A percentile compares a stretch with the other conserved stretches of the same genome.
These are phyloP conservation scores for Coemansia sp. DNA, from an alignment of 192 early-diverging fungal genomes.

Conservation along the genomic window DNA sequence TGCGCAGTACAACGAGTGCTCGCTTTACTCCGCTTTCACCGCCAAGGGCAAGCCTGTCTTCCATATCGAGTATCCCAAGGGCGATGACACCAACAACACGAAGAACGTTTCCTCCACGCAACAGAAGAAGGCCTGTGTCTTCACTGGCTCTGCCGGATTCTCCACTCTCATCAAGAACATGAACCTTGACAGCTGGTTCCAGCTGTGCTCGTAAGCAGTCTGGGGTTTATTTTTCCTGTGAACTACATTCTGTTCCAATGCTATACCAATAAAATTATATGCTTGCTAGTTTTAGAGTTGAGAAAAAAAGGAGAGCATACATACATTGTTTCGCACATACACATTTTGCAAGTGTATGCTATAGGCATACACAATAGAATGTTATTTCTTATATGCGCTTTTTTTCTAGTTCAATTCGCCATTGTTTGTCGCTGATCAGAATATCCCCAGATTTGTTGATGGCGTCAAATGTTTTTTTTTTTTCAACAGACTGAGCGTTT, in stretches of 20 bases:
- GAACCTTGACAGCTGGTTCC: slow-evolving; percentile 9
- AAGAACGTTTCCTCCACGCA: neutral
- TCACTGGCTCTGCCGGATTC: neutral
- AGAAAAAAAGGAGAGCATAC: no score
- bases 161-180: slow-evolving; percentile 11
- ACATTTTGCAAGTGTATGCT: no score
- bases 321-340: no score
- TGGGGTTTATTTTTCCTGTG: no score
- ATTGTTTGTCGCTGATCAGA: no score
- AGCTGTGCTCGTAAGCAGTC: slow-evolving; percentile 1
- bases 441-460: no score
- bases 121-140: neutral
- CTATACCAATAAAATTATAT: neutral
- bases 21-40: neutral
- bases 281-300: no score
- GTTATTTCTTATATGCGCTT: no score
- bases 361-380: no score
- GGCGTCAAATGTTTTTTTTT: no score
- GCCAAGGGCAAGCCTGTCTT: slow-evolving; percentile 3
- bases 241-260: neutral
- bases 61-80: slow-evolving; percentile 9
- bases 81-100: neutral
- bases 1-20: slow-evolving; percentile 6
- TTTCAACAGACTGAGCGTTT: no score
- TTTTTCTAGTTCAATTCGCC: no score